Percentiles rank a stretch among this genome's conserved stretches.
Evolutionary conservation across 2,329 filamentous ascomycete species (phyloP).

Genomic region (Cordyceps farinosa): DNA sequence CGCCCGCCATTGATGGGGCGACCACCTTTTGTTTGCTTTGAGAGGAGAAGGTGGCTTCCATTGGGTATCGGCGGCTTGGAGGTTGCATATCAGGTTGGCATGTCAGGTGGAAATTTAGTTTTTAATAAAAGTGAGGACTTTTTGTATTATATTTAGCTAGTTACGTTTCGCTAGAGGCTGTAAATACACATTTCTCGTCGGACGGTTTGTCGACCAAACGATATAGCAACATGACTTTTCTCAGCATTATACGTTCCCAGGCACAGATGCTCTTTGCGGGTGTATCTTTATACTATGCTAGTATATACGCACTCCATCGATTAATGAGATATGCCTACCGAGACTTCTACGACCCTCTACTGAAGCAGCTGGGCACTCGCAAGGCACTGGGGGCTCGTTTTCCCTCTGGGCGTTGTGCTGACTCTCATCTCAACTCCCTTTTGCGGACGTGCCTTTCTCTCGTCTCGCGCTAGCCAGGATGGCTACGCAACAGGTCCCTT

Average conservation of each 20-base stretch:
- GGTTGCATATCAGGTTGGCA: no score
- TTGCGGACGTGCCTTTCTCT: conserved; percentile 16
- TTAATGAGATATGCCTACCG: not conserved
- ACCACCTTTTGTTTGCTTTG: no score
- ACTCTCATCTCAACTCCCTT: conserved; percentile 15
- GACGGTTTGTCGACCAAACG: not conserved
- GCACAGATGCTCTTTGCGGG: not conserved
- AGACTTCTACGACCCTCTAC: not conserved
- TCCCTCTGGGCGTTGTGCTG: conserved; percentile 17
- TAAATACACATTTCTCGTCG: not conserved
- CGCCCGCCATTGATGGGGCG: no score
- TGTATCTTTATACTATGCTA: not conserved
- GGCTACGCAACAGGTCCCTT: not conserved
- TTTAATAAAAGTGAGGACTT: no score
- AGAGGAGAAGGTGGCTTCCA: no score
- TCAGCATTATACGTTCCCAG: not conserved
- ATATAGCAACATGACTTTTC: not conserved
- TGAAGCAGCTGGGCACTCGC: not conserved
- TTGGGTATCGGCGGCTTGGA: no score
- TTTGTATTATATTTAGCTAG: no score
- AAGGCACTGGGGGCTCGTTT: conserved; percentile 17
- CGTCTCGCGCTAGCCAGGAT: not conserved
- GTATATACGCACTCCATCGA: not conserved
- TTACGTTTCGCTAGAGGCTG: not conserved
- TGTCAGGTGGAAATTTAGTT: no score